Percentiles rank a stretch among this genome's conserved stretches.
These are phyloP conservation scores for Pseudevernia furfuracea DNA, from an alignment of 495 filamentous ascomycete genomes.

Conservation along the genomic window DNA sequence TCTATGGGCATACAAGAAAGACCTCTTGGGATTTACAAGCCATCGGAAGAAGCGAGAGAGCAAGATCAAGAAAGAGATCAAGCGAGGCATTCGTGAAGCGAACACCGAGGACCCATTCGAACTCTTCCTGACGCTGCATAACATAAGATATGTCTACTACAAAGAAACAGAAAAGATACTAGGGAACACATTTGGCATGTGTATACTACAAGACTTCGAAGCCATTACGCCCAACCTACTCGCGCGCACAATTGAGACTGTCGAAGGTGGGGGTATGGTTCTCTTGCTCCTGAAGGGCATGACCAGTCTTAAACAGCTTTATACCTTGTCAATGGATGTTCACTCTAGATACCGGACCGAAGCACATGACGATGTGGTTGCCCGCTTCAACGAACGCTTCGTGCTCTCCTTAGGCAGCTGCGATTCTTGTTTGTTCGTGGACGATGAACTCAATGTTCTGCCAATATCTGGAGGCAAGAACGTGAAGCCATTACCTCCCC, in stretches of 20 bases:
- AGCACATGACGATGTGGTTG: constrained; percentile 89
- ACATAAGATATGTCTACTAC: constrained; percentile 98
- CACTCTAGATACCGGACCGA: constrained; percentile 96
- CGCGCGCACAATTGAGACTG: constrained; percentile 91
- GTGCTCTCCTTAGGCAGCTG: constrained; percentile 92
- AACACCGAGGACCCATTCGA: constrained; percentile 97
- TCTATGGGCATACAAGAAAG: constrained; percentile 99
- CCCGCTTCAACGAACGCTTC: constrained; percentile 96
- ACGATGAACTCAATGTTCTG: constrained; percentile 95
- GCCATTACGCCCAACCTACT: constrained; percentile 94
- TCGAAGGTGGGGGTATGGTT: constrained; percentile 92
- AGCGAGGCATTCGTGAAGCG: constrained; percentile 86
- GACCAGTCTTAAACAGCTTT: constrained; percentile 94
- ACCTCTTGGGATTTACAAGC: constrained; percentile 87
- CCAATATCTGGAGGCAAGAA: constrained; percentile 94
- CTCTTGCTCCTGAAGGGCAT: constrained; percentile 89
- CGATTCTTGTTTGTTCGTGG: constrained; percentile 88
- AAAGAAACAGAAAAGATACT: constrained; percentile 99
- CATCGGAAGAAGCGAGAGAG: constrained; percentile 96
- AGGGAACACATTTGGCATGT: constrained; percentile 98
- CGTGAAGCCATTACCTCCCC: constrained; percentile 73
- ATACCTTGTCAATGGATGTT: constrained; percentile 95
- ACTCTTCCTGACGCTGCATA: constrained; percentile 90
- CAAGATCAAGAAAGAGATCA: constrained; percentile 98
- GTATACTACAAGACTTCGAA: constrained; percentile 96